Conservation (phyloP, 352 stramenopile genomes). For the Phytophthora palmivora region DNA sequence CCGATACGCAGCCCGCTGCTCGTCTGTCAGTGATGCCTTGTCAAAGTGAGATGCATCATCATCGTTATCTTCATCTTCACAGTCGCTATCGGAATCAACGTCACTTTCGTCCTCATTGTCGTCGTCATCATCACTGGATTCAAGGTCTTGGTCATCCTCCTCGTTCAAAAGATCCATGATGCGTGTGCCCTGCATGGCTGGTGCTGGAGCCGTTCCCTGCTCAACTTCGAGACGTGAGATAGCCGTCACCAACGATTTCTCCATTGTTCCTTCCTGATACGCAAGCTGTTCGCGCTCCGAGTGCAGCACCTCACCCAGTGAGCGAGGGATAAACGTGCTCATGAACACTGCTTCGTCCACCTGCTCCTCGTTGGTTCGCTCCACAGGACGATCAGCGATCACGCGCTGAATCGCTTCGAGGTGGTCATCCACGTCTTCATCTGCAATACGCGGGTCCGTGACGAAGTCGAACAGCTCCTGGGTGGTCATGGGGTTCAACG, state of each 20-base stretch:
- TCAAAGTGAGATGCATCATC: constrained; percentile 21
- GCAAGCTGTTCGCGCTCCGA: constrained; percentile 87
- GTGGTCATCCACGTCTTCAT: constrained; percentile 85
- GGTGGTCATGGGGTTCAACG: constrained; percentile 94
- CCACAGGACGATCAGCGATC: constrained; percentile 76
- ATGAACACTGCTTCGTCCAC: constrained; percentile 95
- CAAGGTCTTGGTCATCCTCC: constrained; percentile 54
- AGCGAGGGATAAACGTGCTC: constrained; percentile 94
- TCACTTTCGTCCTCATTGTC: constrained; percentile 46
- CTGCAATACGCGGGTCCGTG: constrained; percentile 71
- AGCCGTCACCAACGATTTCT: constrained; percentile 79
- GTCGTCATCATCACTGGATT: constrained; percentile 59
- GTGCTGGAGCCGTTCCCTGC: constrained; percentile 26
- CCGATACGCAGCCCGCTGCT: constrained; percentile 87
- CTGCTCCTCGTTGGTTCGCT: constrained; percentile 80
- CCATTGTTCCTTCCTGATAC: constrained; percentile 88
- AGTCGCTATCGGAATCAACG: constrained; percentile 46
- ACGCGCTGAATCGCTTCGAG: constrained; percentile 92
- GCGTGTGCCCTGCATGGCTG: constrained; percentile 44
- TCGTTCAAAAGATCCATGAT: constrained; percentile 83
- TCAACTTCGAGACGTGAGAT: constrained; percentile 81
- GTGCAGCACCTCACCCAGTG: constrained; percentile 93
- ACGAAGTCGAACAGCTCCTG: constrained; percentile 98
- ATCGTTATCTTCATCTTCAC: constrained; percentile 26
- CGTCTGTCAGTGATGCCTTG: constrained; percentile 67